Base-by-base conservation (phyloP, 2,329 filamentous ascomycete species). In the Fusarium nygamai region DNA sequence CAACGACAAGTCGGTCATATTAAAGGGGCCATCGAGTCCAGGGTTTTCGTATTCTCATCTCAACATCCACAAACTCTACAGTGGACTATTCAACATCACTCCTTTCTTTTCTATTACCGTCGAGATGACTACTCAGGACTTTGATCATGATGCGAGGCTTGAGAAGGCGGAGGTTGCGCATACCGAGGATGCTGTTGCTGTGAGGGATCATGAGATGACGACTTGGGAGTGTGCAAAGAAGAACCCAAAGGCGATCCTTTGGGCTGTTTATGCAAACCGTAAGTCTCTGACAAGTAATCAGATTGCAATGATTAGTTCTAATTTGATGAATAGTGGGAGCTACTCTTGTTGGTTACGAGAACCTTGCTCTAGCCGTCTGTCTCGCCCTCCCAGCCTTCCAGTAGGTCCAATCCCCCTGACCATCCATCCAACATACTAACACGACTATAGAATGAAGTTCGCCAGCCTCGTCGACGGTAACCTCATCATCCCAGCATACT, bases 401-500 rank as follows among this genome's bases (percentile, higher is more conserved):
- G 63, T 66, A 64, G 27, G 58, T 20, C 1, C 5, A 34, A 10
- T 19, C 9, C 0, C 17, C 4, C 1, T 7, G 3, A 19, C 10
- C 1, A 3, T 14, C 38, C 22, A 8, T 2, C 3, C 1, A 7
- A 5, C 3, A 24, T 24, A 19, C 13, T 14, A 24, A n/a, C 34
- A 29, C 12, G 0, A 6, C 1, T 6, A 9, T 4, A 65, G 63
- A 20, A 66, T 66, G 39, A 66, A 66, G n/a, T 66, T 66, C 11
- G 39, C 63, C 11, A 66, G 63, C 29, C 33, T 56, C 14, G 59
- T 66, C 5, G 47, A 64, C 9, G 63, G 63, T 4, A 36, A 64
- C 8, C 47, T 66, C 14, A 66, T 66, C 27, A 66, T 66, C 34
- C 63, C 63, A 6, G 63, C 63, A 12, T 66, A 66, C n/a, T 66